Conservation (phyloP, 495 filamentous ascomycete species). For the Lindgomyces ingoldianus region DNA sequence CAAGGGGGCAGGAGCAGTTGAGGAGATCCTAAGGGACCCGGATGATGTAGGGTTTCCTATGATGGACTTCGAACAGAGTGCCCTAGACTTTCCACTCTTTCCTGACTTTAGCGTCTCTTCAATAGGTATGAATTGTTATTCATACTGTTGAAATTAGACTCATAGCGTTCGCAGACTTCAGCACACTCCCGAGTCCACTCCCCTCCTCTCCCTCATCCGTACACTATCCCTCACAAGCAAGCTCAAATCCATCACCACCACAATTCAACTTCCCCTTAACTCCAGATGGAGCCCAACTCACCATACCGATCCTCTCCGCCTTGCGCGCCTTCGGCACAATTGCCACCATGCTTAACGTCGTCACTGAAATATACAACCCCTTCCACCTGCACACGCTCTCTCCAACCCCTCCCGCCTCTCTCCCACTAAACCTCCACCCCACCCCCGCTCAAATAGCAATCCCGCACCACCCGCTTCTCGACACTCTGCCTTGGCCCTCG, state of each 20-base stretch:
- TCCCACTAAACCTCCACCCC: slow-evolving; percentile 30
- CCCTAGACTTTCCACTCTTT: slow-evolving; percentile 22
- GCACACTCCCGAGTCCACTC: neutral
- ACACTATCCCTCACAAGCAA: neutral
- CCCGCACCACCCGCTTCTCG: slow-evolving; percentile 54
- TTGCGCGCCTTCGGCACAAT: slow-evolving; percentile 24
- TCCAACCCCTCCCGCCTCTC: slow-evolving; percentile 17
- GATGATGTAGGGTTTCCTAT: slow-evolving; percentile 1
- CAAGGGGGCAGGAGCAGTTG: neutral
- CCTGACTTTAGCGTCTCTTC: slow-evolving; percentile 10
- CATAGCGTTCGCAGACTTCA: neutral
- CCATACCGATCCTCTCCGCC: slow-evolving; percentile 19
- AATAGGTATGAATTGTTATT: neutral
- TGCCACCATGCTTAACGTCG: slow-evolving; percentile 24
- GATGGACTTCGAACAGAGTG: slow-evolving; percentile 16
- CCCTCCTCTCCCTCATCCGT: neutral
- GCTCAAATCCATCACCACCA: neutral
- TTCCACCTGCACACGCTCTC: slow-evolving; percentile 31
- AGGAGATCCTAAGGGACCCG: slow-evolving; percentile 8
- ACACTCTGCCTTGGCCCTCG: slow-evolving; percentile 54
- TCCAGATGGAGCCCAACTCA: slow-evolving; percentile 14
- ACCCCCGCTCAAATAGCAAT: slow-evolving; percentile 41
- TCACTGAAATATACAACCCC: slow-evolving; percentile 23
- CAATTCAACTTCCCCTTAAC: slow-evolving; percentile 18
- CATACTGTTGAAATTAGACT: neutral